Percentiles rank a stretch among this genome's conserved stretches.
Evolutionary conservation across 352 stramenopile genomes (phyloP).

Genomic region (Blastocystis sp.): DNA sequence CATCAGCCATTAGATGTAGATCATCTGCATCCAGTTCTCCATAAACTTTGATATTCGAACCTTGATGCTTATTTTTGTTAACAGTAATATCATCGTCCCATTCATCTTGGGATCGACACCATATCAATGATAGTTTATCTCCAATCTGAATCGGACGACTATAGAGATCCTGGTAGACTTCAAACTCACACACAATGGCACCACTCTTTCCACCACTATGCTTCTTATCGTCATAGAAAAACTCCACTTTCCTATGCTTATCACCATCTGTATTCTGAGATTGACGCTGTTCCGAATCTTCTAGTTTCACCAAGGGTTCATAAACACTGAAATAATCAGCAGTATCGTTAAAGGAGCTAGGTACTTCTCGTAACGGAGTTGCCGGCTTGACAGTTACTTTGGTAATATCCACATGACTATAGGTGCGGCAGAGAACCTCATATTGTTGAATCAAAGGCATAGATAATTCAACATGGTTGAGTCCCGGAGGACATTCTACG

Average conservation of each 20-base stretch:
- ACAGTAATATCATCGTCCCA: background rate
- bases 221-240: conserved; percentile 27
- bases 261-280: conserved; percentile 28
- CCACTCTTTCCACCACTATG: conserved; percentile 71
- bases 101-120: background rate
- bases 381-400: conserved; percentile 77
- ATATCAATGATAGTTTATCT: background rate
- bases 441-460: conserved; percentile 74
- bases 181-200: conserved; percentile 67
- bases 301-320: conserved; percentile 95
- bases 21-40: background rate
- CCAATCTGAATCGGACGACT: background rate
- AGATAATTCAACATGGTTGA: conserved; percentile 70
- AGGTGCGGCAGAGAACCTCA: conserved; percentile 88
- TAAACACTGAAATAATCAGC: conserved; percentile 93
- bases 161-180: conserved; percentile 67
- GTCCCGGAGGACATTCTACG: conserved; percentile 66
- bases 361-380: conserved; percentile 64
- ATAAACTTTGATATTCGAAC: background rate
- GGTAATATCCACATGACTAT: conserved; percentile 83
- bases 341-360: conserved; percentile 89
- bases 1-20: background rate
- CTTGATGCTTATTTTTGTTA: conserved; percentile 1
- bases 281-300: conserved; percentile 67
- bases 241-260: conserved; percentile 33